Conservation (phyloP, 257 asterid species). For the Vinca minor region DNA sequence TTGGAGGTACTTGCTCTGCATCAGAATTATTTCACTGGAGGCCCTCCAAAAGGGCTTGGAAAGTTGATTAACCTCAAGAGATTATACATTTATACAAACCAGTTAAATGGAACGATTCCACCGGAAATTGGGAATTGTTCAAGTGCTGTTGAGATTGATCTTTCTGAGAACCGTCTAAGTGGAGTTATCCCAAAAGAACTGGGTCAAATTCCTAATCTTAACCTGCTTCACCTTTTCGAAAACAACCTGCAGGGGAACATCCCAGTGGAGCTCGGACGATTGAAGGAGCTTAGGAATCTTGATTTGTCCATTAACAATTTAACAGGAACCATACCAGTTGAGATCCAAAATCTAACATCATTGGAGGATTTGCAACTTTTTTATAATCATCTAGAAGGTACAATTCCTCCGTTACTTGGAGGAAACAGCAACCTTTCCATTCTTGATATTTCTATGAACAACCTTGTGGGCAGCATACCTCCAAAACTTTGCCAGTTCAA, state of each 20-base stretch:
- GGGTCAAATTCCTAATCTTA: constrained; percentile 39
- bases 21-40: constrained; percentile 50
- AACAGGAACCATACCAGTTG: constrained; percentile 63
- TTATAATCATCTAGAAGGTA: constrained; percentile 57
- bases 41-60: constrained; percentile 59
- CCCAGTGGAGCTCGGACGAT: constrained; percentile 49
- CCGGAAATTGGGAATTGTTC: constrained; percentile 51
- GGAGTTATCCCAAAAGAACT: constrained; percentile 53
- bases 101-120: constrained; percentile 65
- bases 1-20: constrained; percentile 63
- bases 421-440: constrained; percentile 46
- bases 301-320: constrained; percentile 71
- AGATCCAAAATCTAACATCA: constrained; percentile 48
- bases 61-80: constrained; percentile 35
- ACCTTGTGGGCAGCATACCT: constrained; percentile 66
- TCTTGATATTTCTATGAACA: constrained; percentile 64
- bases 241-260: constrained; percentile 54
- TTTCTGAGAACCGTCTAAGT: constrained; percentile 58
- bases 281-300: constrained; percentile 40
- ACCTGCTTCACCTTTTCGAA: constrained; percentile 65
- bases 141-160: constrained; percentile 59
- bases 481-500: constrained; percentile 44
- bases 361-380: constrained; percentile 66
- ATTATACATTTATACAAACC: constrained; percentile 60
- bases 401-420: constrained; percentile 65